A percentile compares a stretch with the other conserved stretches of the same genome.
Conservation (phyloP, 768 basidiomycete species). For the Rhodosporidiobolus sp. region DNA sequence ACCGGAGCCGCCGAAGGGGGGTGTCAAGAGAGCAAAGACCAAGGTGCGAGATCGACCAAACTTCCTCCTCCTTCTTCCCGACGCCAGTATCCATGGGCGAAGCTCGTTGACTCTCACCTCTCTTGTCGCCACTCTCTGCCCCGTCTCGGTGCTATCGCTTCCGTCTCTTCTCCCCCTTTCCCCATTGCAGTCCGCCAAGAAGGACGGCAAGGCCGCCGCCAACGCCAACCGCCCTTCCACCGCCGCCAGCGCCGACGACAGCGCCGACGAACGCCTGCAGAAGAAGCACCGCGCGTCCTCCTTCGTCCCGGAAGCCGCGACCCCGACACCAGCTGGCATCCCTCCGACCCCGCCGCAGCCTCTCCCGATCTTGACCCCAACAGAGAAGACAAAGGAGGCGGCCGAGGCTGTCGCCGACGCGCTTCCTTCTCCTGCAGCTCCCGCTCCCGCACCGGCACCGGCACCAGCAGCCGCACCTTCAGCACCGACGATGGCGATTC, state of each 20-base stretch:
- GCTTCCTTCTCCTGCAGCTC: neutral
- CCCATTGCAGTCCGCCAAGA: slow-evolving; percentile 3
- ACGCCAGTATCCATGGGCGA: neutral
- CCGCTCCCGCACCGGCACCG: neutral
- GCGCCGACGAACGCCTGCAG: slow-evolving; percentile 24
- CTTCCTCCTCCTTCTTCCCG: neutral
- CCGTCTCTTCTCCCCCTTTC: no score
- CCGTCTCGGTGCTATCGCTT: no score
- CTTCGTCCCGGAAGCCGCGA: slow-evolving; percentile 32
- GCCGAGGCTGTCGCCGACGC: neutral
- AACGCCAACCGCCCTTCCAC: slow-evolving; percentile 2
- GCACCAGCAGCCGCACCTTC: neutral
- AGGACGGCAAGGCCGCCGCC: slow-evolving; percentile 11
- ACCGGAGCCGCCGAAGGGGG: slow-evolving; percentile 60
- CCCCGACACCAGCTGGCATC: slow-evolving; percentile 6
- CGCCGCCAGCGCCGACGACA: slow-evolving; percentile 22
- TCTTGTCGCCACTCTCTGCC: neutral
- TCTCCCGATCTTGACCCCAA: neutral
- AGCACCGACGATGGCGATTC: slow-evolving; percentile 14
- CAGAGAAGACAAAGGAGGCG: slow-evolving; percentile 5
- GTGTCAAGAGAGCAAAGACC: slow-evolving; percentile 64
- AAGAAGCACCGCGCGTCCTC: slow-evolving; percentile 41
- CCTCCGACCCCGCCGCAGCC: neutral
- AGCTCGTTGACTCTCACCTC: slow-evolving; percentile 1
- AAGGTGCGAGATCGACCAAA: slow-evolving; percentile 28